Evolutionary conservation across 106 monocot species (phyloP).

Genomic region (Gastrodia elata): DNA sequence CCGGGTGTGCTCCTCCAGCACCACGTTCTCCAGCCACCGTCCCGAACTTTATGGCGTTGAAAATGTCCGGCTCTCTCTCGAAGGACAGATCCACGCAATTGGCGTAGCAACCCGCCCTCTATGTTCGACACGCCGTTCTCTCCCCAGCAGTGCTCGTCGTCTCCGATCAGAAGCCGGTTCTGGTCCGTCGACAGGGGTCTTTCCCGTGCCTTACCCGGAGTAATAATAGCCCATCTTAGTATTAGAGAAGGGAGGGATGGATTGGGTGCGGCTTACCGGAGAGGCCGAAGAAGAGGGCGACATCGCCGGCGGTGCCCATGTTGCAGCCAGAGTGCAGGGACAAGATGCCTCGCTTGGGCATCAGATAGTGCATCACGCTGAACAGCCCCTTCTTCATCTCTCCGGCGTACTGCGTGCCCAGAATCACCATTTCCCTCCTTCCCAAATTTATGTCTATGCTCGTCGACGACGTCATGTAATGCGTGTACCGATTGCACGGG

Average conservation of each 20-base stretch:
- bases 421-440: conserved; percentile 97
- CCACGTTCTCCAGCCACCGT: conserved; percentile 96
- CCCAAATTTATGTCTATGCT: conserved; percentile 86
- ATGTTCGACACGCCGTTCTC: conserved; percentile 92
- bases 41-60: conserved; percentile 92
- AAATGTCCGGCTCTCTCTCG: conserved; percentile 95
- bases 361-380: conserved; percentile 97
- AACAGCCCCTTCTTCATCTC: conserved; percentile 99
- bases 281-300: conserved; percentile 95
- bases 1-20: conserved; percentile 81
- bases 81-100: conserved; percentile 69
- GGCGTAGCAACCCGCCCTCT: conserved; percentile 96
- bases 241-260: background rate
- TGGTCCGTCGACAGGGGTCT: conserved; percentile 93
- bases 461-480: conserved; percentile 98
- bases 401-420: conserved; percentile 91
- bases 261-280: conserved; percentile 72
- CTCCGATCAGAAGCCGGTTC: conserved; percentile 78
- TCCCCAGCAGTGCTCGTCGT: conserved; percentile 95
- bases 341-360: conserved; percentile 80
- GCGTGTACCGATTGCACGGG: conserved; percentile 98
- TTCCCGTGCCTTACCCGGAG: conserved; percentile 98
- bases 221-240: too few species aligned
- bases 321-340: conserved; percentile 95
- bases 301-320: conserved; percentile 83